Evolutionary conservation across 345 rosid genomes (phyloP), one percentile per base, ranked within the genome.

Genomic region (Eucalyptus cloeziana): DNA sequence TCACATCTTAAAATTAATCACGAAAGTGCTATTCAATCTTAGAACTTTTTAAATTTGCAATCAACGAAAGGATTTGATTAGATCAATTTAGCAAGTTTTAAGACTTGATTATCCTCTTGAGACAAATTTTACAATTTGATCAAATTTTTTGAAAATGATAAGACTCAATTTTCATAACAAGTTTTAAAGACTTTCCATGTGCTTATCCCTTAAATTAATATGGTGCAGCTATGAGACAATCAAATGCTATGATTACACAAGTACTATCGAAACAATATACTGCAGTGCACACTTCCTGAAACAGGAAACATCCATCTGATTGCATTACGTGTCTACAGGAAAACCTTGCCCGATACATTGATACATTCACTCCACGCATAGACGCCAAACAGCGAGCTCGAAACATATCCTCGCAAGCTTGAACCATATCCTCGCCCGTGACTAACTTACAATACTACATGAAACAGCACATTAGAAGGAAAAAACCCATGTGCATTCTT

Each of bases 31-130:
- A 10, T 56, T 24, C 30, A 56, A 56, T 10, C 30, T 24, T 0
- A 24, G 0, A 24, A 10, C 3, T 56, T 24, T 56, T 24, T 4
- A 1, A 56, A 56, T 0, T 22, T 56, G 0, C 3, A 56, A 56
- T 56, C 62, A 0, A 24, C 2, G 0, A 56, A 56, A 24, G 6
- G 11, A 56, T 13, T 0, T 56, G 0, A 24, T 22, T 22, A 10
- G 3, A 24, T 0, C 6, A 0, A 56, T 56, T 56, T 8, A 56
- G 2, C 30, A 10, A 56, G 2, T 56, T 56, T 22, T 9, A 24
- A 56, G 13, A 56, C 30, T 56, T 10, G 1, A 56, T 22, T 22
- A 22, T 2, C 10, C 1, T 19, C 7, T 52, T 0, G 0, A 3
- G 10, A 52, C 0, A 52, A 52, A 52, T 52, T 52, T 52, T 52